A percentile compares a stretch with the other conserved stretches of the same genome.
Evolutionary conservation across 306 rosid genomes (phyloP).

Genomic region (Trifolium subterraneum): DNA sequence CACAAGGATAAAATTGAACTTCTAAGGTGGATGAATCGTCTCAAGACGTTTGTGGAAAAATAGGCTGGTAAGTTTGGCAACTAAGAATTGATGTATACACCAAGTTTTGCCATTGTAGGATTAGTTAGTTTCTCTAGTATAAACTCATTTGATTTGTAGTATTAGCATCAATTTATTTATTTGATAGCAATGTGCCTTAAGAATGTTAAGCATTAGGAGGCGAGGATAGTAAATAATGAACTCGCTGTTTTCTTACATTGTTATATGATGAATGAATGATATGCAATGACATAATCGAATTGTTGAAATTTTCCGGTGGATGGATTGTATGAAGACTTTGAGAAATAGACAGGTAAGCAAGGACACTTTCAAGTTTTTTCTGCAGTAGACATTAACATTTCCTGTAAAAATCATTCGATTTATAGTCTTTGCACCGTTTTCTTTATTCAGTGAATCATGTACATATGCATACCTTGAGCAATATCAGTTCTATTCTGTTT

Average conservation of each 20-base stretch:
- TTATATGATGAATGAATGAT: slow-evolving; percentile 47
- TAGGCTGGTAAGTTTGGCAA: slow-evolving; percentile 41
- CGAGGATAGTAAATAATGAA: slow-evolving; percentile 61
- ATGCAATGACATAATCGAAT: slow-evolving; percentile 7
- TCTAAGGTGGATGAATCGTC: slow-evolving; percentile 64
- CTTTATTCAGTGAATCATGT: slow-evolving; percentile 24
- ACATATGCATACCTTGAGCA: neutral
- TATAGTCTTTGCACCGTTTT: slow-evolving; percentile 10
- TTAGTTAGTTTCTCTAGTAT: slow-evolving; percentile 18
- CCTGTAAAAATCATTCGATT: slow-evolving; percentile 11
- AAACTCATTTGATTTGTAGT: slow-evolving; percentile 20
- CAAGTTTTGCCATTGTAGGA: slow-evolving; percentile 30
- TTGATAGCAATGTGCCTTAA: slow-evolving; percentile 27
- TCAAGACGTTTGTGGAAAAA: slow-evolving; percentile 63
- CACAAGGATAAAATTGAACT: slow-evolving; percentile 88
- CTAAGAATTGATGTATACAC: slow-evolving; percentile 21
- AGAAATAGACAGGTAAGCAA: neutral
- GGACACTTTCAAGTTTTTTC: neutral
- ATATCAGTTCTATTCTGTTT: neutral
- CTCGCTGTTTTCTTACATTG: slow-evolving; percentile 63
- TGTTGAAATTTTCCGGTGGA: slow-evolving; percentile 44
- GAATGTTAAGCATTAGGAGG: slow-evolving; percentile 41
- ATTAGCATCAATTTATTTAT: slow-evolving; percentile 22
- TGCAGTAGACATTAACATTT: neutral
- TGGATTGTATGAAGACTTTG: slow-evolving; percentile 28